Evolutionary conservation across 768 basidiomycete genomes (phyloP).

Genomic region (Boletus insuetus): DNA sequence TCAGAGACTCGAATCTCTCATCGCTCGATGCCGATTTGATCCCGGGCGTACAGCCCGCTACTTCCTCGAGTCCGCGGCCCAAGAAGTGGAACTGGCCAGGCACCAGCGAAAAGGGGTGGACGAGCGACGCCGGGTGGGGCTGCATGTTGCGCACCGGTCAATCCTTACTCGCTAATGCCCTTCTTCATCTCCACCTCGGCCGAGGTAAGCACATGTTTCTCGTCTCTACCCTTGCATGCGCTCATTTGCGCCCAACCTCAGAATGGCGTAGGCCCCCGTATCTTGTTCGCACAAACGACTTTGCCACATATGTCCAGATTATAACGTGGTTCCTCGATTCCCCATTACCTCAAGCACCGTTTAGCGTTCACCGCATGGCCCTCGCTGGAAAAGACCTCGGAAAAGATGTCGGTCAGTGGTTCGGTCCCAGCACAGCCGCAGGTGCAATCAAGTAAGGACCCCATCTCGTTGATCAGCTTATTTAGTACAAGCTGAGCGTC

Average conservation of each 20-base stretch:
- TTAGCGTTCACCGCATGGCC: conserved; percentile 96
- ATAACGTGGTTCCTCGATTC: conserved; percentile 95
- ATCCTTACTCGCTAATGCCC: conserved; percentile 74
- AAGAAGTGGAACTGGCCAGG: conserved; percentile 64
- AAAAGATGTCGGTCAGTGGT: conserved; percentile 96
- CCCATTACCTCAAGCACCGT: conserved; percentile 79
- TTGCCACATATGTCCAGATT: conserved; percentile 87
- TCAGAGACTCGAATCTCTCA: conserved; percentile 58
- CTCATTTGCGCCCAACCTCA: conserved; percentile 30
- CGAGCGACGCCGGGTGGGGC: conserved; percentile 85
- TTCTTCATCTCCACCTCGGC: conserved; percentile 74
- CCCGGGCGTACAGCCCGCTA: conserved; percentile 32
- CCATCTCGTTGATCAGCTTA: background rate
- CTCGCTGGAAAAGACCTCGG: conserved; percentile 92
- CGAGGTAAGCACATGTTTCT: conserved; percentile 46
- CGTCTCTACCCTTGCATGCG: background rate
- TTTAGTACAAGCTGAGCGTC: conserved; percentile 2
- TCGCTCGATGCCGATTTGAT: conserved; percentile 39
- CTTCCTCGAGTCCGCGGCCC: conserved; percentile 41
- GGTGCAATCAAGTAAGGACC: conserved; percentile 81
- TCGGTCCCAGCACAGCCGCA: conserved; percentile 96
- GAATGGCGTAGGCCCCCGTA: conserved; percentile 83
- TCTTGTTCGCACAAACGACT: conserved; percentile 57
- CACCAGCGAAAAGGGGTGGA: conserved; percentile 74
- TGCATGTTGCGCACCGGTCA: conserved; percentile 92